A percentile compares a stretch with the other conserved stretches of the same genome.
These are phyloP conservation scores for Galerina marginata DNA, from an alignment of 768 basidiomycete genomes.

Conservation along the genomic window DNA sequence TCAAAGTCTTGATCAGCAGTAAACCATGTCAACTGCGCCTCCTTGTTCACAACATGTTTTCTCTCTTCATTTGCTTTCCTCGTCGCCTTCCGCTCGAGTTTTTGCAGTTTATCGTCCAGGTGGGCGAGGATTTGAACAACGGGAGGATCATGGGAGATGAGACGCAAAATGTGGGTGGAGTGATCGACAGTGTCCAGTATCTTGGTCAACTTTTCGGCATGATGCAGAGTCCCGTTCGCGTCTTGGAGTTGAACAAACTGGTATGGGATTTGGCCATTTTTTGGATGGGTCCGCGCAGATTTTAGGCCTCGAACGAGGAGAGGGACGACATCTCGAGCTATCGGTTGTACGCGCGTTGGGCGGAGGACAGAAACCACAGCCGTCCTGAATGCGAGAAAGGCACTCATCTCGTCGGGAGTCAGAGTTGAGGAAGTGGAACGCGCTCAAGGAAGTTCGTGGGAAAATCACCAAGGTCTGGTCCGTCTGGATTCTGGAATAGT, in stretches of 20 bases:
- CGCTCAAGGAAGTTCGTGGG: not conserved
- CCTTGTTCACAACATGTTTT: constrained; percentile 52
- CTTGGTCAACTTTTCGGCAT: constrained; percentile 33
- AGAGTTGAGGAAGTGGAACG: not conserved
- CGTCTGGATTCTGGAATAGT: not conserved
- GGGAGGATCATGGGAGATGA: constrained; percentile 58
- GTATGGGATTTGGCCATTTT: constrained; percentile 28
- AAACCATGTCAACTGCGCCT: constrained; percentile 76
- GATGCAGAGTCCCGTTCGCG: constrained; percentile 20
- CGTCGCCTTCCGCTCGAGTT: constrained; percentile 45
- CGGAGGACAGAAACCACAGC: constrained; percentile 28
- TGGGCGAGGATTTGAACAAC: constrained; percentile 59
- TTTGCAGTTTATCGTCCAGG: constrained; percentile 27
- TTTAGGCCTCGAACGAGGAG: constrained; percentile 10
- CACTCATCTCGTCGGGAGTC: constrained; percentile 26
- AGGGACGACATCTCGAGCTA: not conserved
- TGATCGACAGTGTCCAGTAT: constrained; percentile 53
- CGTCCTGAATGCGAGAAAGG: constrained; percentile 36
- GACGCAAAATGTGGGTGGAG: constrained; percentile 54
- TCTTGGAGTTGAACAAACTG: constrained; percentile 25
- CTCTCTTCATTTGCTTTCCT: constrained; percentile 42
- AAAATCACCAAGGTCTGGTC: not conserved
- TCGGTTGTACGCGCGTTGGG: not conserved
- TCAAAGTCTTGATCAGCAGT: constrained; percentile 61
- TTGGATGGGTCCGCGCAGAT: constrained; percentile 17